A percentile compares a stretch with the other conserved stretches of the same genome.
These are phyloP conservation scores for Aspergillus felis DNA, from an alignment of 2,329 filamentous ascomycete species.

Conservation along the genomic window DNA sequence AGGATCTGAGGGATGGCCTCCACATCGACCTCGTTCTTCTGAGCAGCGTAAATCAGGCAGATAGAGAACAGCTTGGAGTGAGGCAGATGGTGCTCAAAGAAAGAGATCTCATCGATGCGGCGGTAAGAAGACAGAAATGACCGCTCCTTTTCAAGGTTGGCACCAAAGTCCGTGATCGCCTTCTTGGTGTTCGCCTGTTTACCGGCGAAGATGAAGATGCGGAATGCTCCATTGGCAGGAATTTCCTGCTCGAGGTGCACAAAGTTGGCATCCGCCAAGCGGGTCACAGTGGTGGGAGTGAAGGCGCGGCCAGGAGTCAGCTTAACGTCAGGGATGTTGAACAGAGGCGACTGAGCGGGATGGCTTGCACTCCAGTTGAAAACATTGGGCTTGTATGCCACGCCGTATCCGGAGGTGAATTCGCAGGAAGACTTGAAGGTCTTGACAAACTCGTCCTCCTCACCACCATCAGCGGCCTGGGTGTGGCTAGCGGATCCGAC, in stretches of 20 bases:
- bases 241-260: slow-evolving; percentile 89
- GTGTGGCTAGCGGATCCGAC: slow-evolving; percentile 61
- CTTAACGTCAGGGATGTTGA: slow-evolving; percentile 62
- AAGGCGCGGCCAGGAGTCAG: slow-evolving; percentile 72
- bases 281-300: slow-evolving; percentile 74
- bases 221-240: slow-evolving; percentile 81
- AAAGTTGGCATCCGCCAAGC: slow-evolving; percentile 82
- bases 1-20: slow-evolving; percentile 66
- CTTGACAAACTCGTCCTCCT: slow-evolving; percentile 72
- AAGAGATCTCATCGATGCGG: slow-evolving; percentile 58
- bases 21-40: slow-evolving; percentile 69
- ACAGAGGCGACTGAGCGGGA: slow-evolving; percentile 64
- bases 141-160: slow-evolving; percentile 58
- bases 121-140: slow-evolving; percentile 71
- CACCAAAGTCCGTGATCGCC: slow-evolving; percentile 68
- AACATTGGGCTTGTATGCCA: slow-evolving; percentile 75
- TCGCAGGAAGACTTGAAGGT: slow-evolving; percentile 89
- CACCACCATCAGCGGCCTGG: slow-evolving; percentile 21
- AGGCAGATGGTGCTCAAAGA: slow-evolving; percentile 80
- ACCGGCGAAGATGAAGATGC: slow-evolving; percentile 83
- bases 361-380: slow-evolving; percentile 80
- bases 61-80: slow-evolving; percentile 80
- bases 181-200: slow-evolving; percentile 54
- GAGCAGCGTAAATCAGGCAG: slow-evolving; percentile 68
- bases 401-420: slow-evolving; percentile 89